phyloP scores from a whole-genome alignment of 495 filamentous ascomycete genomes.

The Parathielavia hyrcaniae region DNA sequence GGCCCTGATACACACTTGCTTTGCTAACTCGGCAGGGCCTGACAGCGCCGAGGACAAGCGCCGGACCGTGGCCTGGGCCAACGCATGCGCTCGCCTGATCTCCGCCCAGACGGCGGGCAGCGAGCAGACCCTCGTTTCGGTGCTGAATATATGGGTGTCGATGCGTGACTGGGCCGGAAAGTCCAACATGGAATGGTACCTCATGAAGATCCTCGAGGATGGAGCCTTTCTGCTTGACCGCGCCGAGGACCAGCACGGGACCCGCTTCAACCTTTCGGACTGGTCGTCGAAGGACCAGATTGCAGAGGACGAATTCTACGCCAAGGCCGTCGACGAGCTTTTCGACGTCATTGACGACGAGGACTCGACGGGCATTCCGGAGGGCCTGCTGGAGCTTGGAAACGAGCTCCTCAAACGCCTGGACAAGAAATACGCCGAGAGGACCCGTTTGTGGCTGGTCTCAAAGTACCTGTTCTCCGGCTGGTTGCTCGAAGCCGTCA shows the following conservation, averaged over 20 bases:
- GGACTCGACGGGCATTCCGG: conserved; percentile 74
- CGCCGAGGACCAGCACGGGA: conserved; percentile 60
- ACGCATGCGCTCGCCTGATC: conserved; percentile 75
- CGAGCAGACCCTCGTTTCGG: conserved; percentile 60
- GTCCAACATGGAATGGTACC: conserved; percentile 81
- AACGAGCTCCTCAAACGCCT: conserved; percentile 75
- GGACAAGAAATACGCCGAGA: conserved; percentile 61
- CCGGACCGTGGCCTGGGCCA: conserved; percentile 79
- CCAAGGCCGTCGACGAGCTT: conserved; percentile 69
- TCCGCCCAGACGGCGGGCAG: conserved; percentile 42
- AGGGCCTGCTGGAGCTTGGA: conserved; percentile 72
- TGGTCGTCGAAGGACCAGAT: conserved; percentile 64
- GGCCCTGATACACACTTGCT: conserved; percentile 78
- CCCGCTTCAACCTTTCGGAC: conserved; percentile 58
- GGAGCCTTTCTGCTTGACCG: conserved; percentile 83
- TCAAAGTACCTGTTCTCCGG: conserved; percentile 88
- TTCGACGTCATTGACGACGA: conserved; percentile 79
- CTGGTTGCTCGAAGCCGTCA: conserved; percentile 76
- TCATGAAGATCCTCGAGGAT: conserved; percentile 88
- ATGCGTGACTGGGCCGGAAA: conserved; percentile 85
- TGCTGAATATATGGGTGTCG: conserved; percentile 77
- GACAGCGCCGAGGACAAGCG: conserved; percentile 69
- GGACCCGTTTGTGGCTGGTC: conserved; percentile 71
- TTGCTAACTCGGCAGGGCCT: conserved; percentile 74
- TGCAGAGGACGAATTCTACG: conserved; percentile 84